Base-by-base conservation (phyloP, 495 filamentous ascomycete species). In the Xylaria longipes region DNA sequence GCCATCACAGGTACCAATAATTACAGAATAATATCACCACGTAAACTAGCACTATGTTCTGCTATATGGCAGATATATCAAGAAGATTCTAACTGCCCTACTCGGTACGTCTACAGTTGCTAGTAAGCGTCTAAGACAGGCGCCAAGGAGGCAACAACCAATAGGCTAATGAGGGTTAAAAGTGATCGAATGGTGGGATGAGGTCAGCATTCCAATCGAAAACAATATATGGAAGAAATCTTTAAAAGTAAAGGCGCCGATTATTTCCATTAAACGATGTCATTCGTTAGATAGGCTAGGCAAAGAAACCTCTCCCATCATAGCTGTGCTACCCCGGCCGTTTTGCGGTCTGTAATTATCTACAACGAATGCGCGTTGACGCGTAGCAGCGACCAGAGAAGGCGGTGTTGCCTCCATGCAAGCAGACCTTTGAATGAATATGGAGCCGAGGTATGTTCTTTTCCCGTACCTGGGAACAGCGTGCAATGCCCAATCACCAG, bases 101-200 rank as follows among this genome's bases (percentile, higher is more conserved):
- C 15, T 60, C 57, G 31, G 57, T 60, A 22, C 17, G 39, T 63
- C 60, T 43, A 14, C 20, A 64, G 11, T 64, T 22, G n/a, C 22
- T 45, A 17, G 61, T 46, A 4, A 65, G 41, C 22, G n/a, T n/a
- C 25, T 20, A 5, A 39, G 20, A n/a, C 25, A 31, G 27, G 14
- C 3, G 62, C 60, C 62, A 65, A 65, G 62, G 17, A 27, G 11
- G 22, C 25, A 33, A n/a, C 27, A 22, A 33, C 62, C 62, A 65
- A 65, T 65, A 65, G 62, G 62, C 27, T 48, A 33, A 31, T 65
- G 27, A 6, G 12, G 62, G 62, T n/a, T 65, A 65, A 65, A 65
- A 11, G 22, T 45, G 15, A 46, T 31, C 62, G 37, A 46, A 65
- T 48, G 25, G 20, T 25, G 9, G n/a, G 8, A 65, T 45, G 25